Base-by-base conservation (phyloP, 2,329 filamentous ascomycete species). In the Aspergillus chevalieri region DNA sequence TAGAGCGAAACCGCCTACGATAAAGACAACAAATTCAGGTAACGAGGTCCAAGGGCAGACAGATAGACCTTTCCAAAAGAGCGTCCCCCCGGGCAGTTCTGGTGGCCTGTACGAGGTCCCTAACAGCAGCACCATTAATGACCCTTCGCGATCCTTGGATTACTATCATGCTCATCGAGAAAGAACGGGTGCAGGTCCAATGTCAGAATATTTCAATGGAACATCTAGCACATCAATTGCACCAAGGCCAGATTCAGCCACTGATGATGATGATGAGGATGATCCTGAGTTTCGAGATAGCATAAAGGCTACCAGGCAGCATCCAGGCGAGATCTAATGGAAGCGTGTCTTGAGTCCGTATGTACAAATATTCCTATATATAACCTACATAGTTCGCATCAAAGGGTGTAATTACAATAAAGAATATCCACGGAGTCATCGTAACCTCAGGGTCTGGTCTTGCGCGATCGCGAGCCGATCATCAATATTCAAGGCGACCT, bases 21-120 rank as follows among this genome's bases (percentile, higher is more conserved):
- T 78, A 55, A 74, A 73, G 2, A 82, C 85, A 0, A 80, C 78
- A 39, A 72, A 75, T 49, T 76, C 83, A n/a, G 87, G 87, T 7
- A 76, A 79, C 38, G 86, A 91, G 46, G 69, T 86, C 78, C 15
- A 79, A 75, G 64, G 61, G 10, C 65, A 69, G 43, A 54, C 52
- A 9, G 51, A 50, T 44, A 19, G 42, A 44, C 47, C 38, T 21
- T 15, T 12, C 19, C 17, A 41, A 9, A 15, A 41, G 17, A 14
- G 15, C 17, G 15, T 4, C n/a, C 2, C 26, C 26, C 9, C 26
- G 26, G 26, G 10, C 26, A 30, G 4, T 30, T 30, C 26, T 19
- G 38, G 17, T 19, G 22, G 15, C 15, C 38, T 21, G 17, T 10
- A 8, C 17, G 38, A 21, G 10, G 17, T 19, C 19, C 12, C n/a